These are phyloP conservation scores for Dactylonectria estremocensis DNA, from an alignment of 2,329 filamentous ascomycete species.

Conservation along the genomic window DNA sequence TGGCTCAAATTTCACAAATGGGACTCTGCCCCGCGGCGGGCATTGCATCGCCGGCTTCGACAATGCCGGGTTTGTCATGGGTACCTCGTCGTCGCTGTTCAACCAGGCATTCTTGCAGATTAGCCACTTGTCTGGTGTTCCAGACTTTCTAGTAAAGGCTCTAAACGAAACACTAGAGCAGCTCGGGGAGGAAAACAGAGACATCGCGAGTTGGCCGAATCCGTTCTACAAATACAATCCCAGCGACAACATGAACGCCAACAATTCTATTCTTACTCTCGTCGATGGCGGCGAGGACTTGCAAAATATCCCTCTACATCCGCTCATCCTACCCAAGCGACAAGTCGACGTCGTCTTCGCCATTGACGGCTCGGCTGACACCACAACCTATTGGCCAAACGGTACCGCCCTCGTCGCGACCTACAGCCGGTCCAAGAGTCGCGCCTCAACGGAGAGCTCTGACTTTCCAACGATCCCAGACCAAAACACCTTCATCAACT, in stretches of 20 bases:
- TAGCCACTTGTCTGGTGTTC: slow-evolving; percentile 49
- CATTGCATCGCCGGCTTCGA: slow-evolving; percentile 85
- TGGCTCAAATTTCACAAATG: slow-evolving; percentile 79
- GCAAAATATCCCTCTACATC: slow-evolving; percentile 85
- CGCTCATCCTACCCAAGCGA: slow-evolving; percentile 81
- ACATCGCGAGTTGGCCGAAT: slow-evolving; percentile 84
- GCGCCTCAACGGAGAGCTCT: slow-evolving; percentile 73
- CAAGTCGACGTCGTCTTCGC: slow-evolving; percentile 86
- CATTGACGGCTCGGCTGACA: slow-evolving; percentile 84
- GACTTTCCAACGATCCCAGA: slow-evolving; percentile 82
- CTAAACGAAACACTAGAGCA: slow-evolving; percentile 66
- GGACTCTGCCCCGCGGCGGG: slow-evolving; percentile 68
- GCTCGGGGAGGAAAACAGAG: slow-evolving; percentile 73
- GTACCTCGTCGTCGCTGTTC: slow-evolving; percentile 88
- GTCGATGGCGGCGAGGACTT: slow-evolving; percentile 85
- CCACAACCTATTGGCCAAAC: slow-evolving; percentile 79
- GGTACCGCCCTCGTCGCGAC: slow-evolving; percentile 82
- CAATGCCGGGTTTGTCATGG: slow-evolving; percentile 87
- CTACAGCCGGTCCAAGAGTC: slow-evolving; percentile 75
- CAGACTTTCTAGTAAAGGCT: slow-evolving; percentile 65
- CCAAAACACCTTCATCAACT: slow-evolving; percentile 83
- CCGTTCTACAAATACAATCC: slow-evolving; percentile 80
- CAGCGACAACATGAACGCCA: slow-evolving; percentile 70
- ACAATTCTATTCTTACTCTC: slow-evolving; percentile 72
- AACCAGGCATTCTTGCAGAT: slow-evolving; percentile 81